Conservation (phyloP, 2,329 filamentous ascomycete genomes). For the Sclerotinia sclerotiorum region DNA sequence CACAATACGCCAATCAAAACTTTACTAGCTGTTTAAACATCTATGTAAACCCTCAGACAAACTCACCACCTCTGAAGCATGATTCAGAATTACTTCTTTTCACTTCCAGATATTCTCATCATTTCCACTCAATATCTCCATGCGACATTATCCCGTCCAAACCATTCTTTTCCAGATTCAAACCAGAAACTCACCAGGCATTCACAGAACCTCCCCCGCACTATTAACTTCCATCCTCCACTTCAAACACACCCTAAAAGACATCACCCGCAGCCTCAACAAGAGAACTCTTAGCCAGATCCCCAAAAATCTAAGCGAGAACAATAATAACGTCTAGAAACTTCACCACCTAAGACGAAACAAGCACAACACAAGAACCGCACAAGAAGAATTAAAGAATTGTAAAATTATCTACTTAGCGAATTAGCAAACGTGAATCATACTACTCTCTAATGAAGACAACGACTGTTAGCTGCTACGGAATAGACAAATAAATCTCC, state of each 20-base stretch:
- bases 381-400: neutral
- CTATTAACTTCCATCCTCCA: neutral
- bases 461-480: neutral
- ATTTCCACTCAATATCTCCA: neutral
- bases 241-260: neutral
- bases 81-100: neutral
- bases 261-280: neutral
- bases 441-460: neutral
- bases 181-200: neutral
- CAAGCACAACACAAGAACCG: neutral
- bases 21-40: neutral
- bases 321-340: neutral
- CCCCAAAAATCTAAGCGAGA: neutral
- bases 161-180: neutral
- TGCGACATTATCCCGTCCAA: neutral
- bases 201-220: neutral
- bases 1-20: neutral
- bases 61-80: neutral
- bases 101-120: neutral
- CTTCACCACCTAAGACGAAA: slow-evolving; percentile 3
- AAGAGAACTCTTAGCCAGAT: neutral
- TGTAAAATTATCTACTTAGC: neutral
- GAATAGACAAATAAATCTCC: neutral
- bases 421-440: neutral
- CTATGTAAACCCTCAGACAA: neutral